Percentiles rank a stretch among this genome's conserved stretches.
Conservation (phyloP, 345 rosid genomes). For the Geranium brycei region DNA sequence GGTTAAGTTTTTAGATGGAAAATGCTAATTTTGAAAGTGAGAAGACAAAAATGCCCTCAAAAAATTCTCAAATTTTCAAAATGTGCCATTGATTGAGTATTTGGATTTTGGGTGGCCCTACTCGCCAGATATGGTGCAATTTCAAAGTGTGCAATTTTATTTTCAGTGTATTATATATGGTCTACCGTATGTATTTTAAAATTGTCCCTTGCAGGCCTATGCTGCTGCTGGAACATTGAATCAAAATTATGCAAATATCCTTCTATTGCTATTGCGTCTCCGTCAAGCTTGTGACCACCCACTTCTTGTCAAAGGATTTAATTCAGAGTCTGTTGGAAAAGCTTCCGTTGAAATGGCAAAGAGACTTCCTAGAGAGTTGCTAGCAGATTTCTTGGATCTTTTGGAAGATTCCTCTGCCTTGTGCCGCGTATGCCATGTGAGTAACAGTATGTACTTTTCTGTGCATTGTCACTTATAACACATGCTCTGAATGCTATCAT, state of each 20-base stretch:
- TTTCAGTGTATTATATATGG: neutral
- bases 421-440: conserved; percentile 58
- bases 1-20: too few species aligned
- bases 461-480: too few species aligned
- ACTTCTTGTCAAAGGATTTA: conserved; percentile 49
- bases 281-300: conserved; percentile 99
- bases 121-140: too few species aligned
- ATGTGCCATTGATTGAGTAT: too few species aligned
- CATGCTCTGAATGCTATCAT: neutral
- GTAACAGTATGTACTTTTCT: conserved; percentile 16
- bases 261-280: conserved; percentile 87
- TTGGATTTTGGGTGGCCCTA: too few species aligned
- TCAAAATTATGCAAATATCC: conserved; percentile 92
- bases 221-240: conserved; percentile 88
- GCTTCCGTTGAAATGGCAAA: conserved; percentile 55
- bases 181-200: neutral
- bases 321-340: conserved; percentile 50
- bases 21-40: too few species aligned
- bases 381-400: conserved; percentile 28
- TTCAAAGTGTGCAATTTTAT: neutral
- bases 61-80: too few species aligned
- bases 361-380: conserved; percentile 41
- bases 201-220: conserved; percentile 48
- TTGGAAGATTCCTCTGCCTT: conserved; percentile 50
- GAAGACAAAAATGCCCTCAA: too few species aligned